Evolutionary conservation across 768 basidiomycete species (phyloP), one percentile per base, ranked within the genome.

Genomic region (Chlorophyllum brunneum): DNA sequence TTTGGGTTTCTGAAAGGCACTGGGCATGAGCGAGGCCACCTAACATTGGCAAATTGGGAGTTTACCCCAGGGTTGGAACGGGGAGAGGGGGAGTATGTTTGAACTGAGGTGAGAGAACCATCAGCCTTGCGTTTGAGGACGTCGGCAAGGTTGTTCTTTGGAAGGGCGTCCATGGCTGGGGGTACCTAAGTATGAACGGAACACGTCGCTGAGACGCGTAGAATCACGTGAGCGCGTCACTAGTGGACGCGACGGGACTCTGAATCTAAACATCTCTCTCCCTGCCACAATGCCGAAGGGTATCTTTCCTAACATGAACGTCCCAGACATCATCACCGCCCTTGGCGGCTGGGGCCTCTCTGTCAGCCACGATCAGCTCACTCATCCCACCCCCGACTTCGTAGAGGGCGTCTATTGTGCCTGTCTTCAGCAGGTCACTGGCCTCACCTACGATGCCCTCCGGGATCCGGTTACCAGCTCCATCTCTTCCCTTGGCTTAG

Each of bases 401-500:
- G 86, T 91, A 26, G 75, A 83, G 31, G 73, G 70, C 46, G 78
- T 91, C 16, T 92, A 86, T 67, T 75, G 72, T 54, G 80, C 83
- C 6, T 88, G 88, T 62, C 75, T 92, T 36, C 77, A 85, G 36
- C 84, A 87, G 60, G 81, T 89, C 52, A 85, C 85, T 4, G 77
- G 78, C 46, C 72, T 92, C 49, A 74, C 74, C 26, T 74, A 78
- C 29, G 81, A 84, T 7, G 66, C 69, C 24, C 74, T 92, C 4
- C 75, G 79, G 53, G 76, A 80, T 2, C 79, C 88, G 0, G 74
- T 79, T 0, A 78, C 85, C 55, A 73, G 71, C 29, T 75, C 81
- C 0, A 64, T 91, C 31, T 67, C 72, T 11, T 69, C 73, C 2
- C 72, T 82, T 0, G 75, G 77, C 9, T 70, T 76, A 16, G 71